phyloP scores from a whole-genome alignment of 1,284 basidiomycete species.

The Mycosarcoma mackinlayi region DNA sequence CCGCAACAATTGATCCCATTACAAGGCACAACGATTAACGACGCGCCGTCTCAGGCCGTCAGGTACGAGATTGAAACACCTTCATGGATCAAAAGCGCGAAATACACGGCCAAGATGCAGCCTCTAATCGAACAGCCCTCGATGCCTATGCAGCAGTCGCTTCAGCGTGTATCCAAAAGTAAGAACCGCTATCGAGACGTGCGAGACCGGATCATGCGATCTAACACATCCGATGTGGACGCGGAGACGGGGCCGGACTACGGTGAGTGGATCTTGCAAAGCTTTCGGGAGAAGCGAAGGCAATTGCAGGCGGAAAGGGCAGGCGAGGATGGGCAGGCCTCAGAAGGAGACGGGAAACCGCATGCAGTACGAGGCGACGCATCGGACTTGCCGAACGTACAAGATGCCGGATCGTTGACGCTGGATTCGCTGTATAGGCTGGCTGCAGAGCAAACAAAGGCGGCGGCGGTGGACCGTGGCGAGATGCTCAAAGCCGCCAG shows the following conservation, averaged over 20 bases:
- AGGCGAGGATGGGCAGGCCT: background rate
- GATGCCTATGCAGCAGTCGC: constrained; percentile 20
- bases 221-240: background rate
- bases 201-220: constrained; percentile 26
- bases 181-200: constrained; percentile 14
- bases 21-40: too few species aligned
- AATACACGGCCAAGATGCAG: constrained; percentile 38
- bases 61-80: constrained; percentile 37
- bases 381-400: background rate
- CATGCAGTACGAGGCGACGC: too few species aligned
- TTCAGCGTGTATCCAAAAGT: constrained; percentile 12
- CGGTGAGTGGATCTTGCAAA: constrained; percentile 25
- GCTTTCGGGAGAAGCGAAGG: constrained; percentile 18
- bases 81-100: constrained; percentile 26
- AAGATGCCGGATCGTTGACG: constrained; percentile 6
- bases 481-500: constrained; percentile 21
- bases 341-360: too few species aligned
- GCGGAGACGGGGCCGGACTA: constrained; percentile 9
- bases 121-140: constrained; percentile 29
- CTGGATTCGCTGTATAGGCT: constrained; percentile 18
- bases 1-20: too few species aligned
- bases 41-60: background rate
- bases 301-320: background rate
- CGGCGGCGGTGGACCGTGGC: constrained; percentile 23
- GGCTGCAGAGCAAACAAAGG: constrained; percentile 33